Evolutionary conservation across 2,329 filamentous ascomycete genomes (phyloP), one percentile per base, ranked within the genome.

Genomic region (Orbilia brochopaga): DNA sequence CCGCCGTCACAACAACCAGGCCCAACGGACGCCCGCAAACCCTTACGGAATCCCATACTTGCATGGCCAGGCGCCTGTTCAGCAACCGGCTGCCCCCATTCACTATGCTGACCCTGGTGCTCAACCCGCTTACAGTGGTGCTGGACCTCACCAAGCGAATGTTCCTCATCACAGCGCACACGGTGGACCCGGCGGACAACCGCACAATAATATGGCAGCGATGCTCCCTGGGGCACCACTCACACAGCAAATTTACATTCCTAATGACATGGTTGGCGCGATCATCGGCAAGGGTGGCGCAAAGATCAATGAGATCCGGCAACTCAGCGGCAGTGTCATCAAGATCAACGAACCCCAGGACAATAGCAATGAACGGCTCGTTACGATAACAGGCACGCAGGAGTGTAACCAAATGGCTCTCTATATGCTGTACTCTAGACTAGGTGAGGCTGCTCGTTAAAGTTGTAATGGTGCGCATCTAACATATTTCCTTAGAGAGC

Each of bases 391-490:
- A 1, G 94, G 94, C 75, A 97, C 94, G 4, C 92, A 95, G 77
- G 94, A 99, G 81, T 97, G 92, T 83, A 99, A 99, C 82, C 91
- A 96, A 78, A 97, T 99, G 92, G 94, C 94, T n/a, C 82, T 99
- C 63, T 99, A 97, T 82, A 97, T 99, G 92, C 86, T 99, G 62
- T 99, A 99, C 81, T 95, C 91, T 70, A 87, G 94, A 84, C 89
- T 99, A 80, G 94, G 94, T 96, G 78, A 82, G 84, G 81, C 74
- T 42, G 19, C 21, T n/a, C 32, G 15, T 27, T 52, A 11, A 57
- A 19, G 37, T 30, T 79, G 78, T 76, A 80, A 76, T 59, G 76
- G 77, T 74, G 63, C 66, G 17, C 24, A 57, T 8, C 53, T 61
- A 32, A 72, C 27, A 59, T 2, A n/a, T 61, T 74, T n/a, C 61